Conservation (phyloP, 2,329 filamentous ascomycete genomes). For the Penicillium sp. region DNA sequence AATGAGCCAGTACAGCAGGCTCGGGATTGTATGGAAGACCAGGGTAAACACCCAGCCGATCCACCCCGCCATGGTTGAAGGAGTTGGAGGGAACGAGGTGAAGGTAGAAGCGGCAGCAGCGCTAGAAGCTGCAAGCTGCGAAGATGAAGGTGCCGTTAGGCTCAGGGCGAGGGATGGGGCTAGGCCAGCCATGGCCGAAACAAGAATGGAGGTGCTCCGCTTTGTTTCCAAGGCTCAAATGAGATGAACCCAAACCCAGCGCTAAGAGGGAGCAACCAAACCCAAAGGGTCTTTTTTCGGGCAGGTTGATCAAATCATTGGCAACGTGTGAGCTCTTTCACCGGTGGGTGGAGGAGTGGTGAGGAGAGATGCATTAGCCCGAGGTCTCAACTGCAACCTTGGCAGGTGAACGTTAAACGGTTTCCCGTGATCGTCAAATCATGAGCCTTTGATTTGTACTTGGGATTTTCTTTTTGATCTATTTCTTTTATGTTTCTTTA, state of each 20-base stretch:
- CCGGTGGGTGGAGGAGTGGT: conserved; percentile 17
- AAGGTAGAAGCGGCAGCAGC: conserved; percentile 19
- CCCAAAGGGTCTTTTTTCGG: conserved; percentile 5
- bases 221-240: conserved; percentile 6
- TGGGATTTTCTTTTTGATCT: not conserved
- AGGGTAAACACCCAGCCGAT: conserved; percentile 53
- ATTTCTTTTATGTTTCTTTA: not conserved
- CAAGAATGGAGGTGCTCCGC: conserved; percentile 16
- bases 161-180: conserved; percentile 22
- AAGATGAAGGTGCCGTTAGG: conserved; percentile 21
- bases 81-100: conserved; percentile 32
- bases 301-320: conserved; percentile 8
- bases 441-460: conserved; percentile 3
- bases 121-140: conserved; percentile 16
- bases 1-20: conserved; percentile 72
- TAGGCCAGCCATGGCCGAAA: conserved; percentile 15
- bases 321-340: conserved; percentile 22
- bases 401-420: not conserved
- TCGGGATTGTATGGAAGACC: conserved; percentile 56
- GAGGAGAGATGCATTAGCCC: not conserved
- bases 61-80: conserved; percentile 45
- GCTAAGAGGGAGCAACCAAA: not conserved
- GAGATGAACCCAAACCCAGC: conserved; percentile 1
- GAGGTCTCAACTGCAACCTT: not conserved
- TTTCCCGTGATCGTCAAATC: not conserved